phyloP scores from a whole-genome alignment of 2,329 filamentous ascomycete species.

The Ramularia collo-cygni region DNA sequence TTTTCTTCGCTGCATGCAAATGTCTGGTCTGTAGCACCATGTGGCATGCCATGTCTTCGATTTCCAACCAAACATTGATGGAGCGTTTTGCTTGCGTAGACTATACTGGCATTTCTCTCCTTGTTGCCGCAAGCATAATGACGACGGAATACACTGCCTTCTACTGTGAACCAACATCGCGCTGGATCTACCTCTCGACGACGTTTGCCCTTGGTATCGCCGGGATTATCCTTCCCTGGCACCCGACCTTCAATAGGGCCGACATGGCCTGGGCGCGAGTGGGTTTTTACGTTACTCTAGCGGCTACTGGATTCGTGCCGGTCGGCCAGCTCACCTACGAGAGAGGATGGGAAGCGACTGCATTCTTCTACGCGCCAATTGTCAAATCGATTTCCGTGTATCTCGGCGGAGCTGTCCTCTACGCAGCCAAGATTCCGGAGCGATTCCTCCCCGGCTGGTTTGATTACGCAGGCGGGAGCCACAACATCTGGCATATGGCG shows the following conservation, averaged over 20 bases:
- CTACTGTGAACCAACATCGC: constrained; percentile 87
- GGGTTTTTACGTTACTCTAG: constrained; percentile 81
- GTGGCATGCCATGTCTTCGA: constrained; percentile 99
- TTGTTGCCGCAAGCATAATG: constrained; percentile 94
- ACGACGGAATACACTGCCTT: constrained; percentile 98
- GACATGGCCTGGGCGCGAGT: constrained; percentile 94
- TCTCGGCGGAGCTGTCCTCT: constrained; percentile 73
- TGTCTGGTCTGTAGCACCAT: constrained; percentile 91
- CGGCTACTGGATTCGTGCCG: constrained; percentile 80
- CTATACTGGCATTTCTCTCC: constrained; percentile 92
- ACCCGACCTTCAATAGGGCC: constrained; percentile 83
- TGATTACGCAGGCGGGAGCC: constrained; percentile 89
- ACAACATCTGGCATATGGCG: constrained; percentile 96
- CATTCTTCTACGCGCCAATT: constrained; percentile 83
- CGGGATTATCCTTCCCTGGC: constrained; percentile 90
- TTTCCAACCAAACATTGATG: constrained; percentile 80
- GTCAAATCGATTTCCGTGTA: constrained; percentile 83
- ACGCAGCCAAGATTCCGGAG: constrained; percentile 88
- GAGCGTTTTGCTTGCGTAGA: constrained; percentile 97
- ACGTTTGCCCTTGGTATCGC: constrained; percentile 76
- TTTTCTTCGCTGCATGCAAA: constrained; percentile 93
- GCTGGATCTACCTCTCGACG: constrained; percentile 76
- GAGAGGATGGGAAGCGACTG: constrained; percentile 72
- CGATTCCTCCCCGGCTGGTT: constrained; percentile 88
- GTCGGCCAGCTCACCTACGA: constrained; percentile 75